A percentile compares a stretch with the other conserved stretches of the same genome.
Conservation (phyloP, 805 yeast genomes). For the Wickerhamiella hasegawae region DNA sequence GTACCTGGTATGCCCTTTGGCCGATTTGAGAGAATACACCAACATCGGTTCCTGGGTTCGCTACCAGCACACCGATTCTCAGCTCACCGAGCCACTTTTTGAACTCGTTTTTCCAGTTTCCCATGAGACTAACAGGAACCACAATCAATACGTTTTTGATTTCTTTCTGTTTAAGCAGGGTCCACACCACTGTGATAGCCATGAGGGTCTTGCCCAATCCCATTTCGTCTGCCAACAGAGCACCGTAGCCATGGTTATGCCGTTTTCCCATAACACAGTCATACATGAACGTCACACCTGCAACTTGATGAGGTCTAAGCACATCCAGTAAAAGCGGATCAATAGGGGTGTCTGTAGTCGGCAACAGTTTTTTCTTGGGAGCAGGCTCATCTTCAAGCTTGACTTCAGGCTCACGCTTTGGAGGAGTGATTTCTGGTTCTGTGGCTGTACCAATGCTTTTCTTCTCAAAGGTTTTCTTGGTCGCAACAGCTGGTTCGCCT, state of each 20-base stretch:
- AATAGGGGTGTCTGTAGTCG: slow-evolving; percentile 8
- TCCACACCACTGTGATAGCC: slow-evolving; percentile 75
- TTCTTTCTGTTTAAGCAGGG: slow-evolving; percentile 34
- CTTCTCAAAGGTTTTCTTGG: neutral
- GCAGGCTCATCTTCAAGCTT: neutral
- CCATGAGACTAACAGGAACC: slow-evolving; percentile 80
- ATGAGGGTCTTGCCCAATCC: slow-evolving; percentile 84
- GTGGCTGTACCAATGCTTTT: neutral
- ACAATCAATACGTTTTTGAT: slow-evolving; percentile 55
- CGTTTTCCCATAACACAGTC: slow-evolving; percentile 65
- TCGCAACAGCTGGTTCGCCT: neutral
- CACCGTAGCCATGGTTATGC: slow-evolving; percentile 41
- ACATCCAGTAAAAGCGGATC: slow-evolving; percentile 21
- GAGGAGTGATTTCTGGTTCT: neutral
- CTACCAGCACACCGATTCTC: slow-evolving; percentile 48
- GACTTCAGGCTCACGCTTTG: neutral
- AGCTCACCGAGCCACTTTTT: slow-evolving; percentile 68
- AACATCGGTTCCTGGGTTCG: slow-evolving; percentile 36
- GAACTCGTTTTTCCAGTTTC: slow-evolving; percentile 81
- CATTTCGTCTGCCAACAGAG: slow-evolving; percentile 91
- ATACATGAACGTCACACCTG: slow-evolving; percentile 69
- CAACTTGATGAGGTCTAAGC: slow-evolving; percentile 74
- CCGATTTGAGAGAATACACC: slow-evolving; percentile 29
- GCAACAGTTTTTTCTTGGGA: too few relatives aligned
- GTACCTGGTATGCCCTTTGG: slow-evolving; percentile 61